Evolutionary conservation across 495 filamentous ascomycete species (phyloP), one percentile per base, ranked within the genome.

Genomic region (Penicillium malachiteum): DNA sequence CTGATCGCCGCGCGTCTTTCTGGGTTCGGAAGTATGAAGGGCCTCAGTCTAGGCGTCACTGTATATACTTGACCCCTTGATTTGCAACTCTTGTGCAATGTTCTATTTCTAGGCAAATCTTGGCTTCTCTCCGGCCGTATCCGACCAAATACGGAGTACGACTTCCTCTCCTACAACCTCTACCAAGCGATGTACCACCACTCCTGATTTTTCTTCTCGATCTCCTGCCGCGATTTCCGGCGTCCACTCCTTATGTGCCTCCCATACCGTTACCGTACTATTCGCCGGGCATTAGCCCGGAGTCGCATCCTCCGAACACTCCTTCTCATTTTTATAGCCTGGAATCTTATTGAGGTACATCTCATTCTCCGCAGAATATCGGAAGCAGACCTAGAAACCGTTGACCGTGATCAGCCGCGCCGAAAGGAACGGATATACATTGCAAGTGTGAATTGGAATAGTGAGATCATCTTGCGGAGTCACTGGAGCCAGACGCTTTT

Each of bases 381-480:
- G 52, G 53, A 63, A 46, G 48, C 52, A 48, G 59, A 69, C 32
- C 21, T 2, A 4, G 21, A 26, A 26, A 12, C 45, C 42, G 42
- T 52, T n/a, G 41, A 57, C 35, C 58, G 46, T 35, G 54, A 56
- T 18, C 40, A 56, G n/a, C 63, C 65, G 30, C 65, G 49, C 35
- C 54, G 52, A 13, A 50, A 43, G 17, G 69, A 80, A 54, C 78
- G 78, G 2, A 77, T 90, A 48, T 90, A 77, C 70, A 86, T 90
- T 49, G 81, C 87, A 3, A 83, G 80, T 59, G 71, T 83, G 50
- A 85, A 88, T 58, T 89, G 87, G 83, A 90, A 89, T 69, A 86
- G 84, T 58, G 88, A 84, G 51, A 44, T 62, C 16, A 78, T 90
- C 31, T 72, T 92, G 9, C 76, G 82, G 4, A 74, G 67, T 9